phyloP scores from a whole-genome alignment of 306 rosid genomes.

The Alnus glutinosa region DNA sequence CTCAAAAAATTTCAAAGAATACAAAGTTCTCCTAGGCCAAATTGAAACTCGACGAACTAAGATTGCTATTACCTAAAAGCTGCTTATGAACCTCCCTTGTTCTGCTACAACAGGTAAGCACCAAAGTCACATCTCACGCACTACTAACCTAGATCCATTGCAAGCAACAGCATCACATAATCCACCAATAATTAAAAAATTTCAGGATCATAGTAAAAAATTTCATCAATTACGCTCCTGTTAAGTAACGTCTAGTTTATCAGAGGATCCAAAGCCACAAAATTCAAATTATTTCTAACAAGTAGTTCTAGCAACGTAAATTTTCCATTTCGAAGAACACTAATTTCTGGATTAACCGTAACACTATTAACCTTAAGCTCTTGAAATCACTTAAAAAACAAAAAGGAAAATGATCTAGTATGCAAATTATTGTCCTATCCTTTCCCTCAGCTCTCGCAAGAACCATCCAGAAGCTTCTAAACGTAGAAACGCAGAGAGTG shows the following conservation, averaged over 20 bases:
- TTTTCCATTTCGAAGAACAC: background rate
- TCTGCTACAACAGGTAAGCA: slow-evolving; percentile 4
- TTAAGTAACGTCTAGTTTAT: background rate
- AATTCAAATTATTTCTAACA: background rate
- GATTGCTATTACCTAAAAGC: background rate
- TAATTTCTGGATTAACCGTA: background rate
- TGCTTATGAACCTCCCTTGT: background rate
- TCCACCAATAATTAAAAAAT: background rate
- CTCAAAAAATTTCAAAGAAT: background rate
- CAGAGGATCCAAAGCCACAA: background rate
- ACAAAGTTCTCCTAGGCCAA: background rate
- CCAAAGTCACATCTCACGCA: background rate
- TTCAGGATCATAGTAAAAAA: background rate
- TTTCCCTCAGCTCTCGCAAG: background rate
- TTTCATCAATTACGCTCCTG: background rate
- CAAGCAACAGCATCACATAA: background rate
- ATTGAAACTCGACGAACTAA: background rate
- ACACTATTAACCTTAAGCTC: background rate
- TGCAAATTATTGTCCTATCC: background rate
- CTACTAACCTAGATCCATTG: background rate
- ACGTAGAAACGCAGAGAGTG: background rate
- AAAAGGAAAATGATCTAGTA: background rate
- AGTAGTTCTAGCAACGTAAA: background rate
- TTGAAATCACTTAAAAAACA: background rate
- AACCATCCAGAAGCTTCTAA: background rate